phyloP scores from a whole-genome alignment of 2,329 filamentous ascomycete genomes.

The Blastomyces percursus region DNA sequence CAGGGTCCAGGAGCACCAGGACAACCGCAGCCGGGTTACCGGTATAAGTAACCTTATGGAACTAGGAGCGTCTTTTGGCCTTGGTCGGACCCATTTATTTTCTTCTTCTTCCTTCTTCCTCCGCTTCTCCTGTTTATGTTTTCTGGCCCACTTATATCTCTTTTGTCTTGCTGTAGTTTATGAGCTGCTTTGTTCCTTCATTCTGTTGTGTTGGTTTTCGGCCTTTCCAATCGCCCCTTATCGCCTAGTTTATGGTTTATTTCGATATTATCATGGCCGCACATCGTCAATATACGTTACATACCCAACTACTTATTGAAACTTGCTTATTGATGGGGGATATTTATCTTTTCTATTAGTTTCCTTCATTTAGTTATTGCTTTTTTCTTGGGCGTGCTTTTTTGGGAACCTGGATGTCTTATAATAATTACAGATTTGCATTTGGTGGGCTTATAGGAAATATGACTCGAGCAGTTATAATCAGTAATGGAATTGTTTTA shows the following conservation, averaged over 20 bases:
- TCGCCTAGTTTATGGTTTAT: neutral
- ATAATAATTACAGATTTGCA: neutral
- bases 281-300: neutral
- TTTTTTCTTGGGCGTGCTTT: neutral
- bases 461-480: too few species aligned
- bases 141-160: neutral
- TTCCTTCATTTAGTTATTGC: neutral
- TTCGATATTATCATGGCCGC: neutral
- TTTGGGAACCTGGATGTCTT: neutral
- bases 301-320: neutral
- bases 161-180: neutral
- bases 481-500: too few species aligned
- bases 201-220: neutral
- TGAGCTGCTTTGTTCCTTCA: neutral
- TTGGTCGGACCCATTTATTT: neutral
- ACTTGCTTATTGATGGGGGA: neutral
- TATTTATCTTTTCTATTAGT: neutral
- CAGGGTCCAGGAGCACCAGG: neutral
- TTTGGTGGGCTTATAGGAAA: neutral
- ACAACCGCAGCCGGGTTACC: conserved; percentile 1
- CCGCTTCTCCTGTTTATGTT: neutral
- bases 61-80: neutral
- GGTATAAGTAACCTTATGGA: conserved; percentile 1
- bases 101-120: neutral
- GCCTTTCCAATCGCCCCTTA: neutral